Conservation (phyloP, 2,329 filamentous ascomycete genomes). For the Trichoderma sp. region DNA sequence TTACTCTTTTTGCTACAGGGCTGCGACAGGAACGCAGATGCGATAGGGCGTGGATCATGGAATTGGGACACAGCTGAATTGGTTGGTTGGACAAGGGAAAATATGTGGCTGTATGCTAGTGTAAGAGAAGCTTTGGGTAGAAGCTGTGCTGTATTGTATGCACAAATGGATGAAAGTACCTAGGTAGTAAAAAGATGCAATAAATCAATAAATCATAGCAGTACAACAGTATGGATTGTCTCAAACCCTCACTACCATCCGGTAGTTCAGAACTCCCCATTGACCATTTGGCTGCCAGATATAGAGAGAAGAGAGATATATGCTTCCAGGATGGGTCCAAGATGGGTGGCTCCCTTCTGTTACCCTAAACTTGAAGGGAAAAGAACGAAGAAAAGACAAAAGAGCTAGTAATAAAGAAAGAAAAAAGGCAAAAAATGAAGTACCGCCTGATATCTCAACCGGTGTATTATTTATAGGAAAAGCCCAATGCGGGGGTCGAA, state of each 20-base stretch:
- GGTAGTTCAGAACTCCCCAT: rapidly evolving
- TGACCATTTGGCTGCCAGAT: neutral
- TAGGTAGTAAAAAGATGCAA: neutral
- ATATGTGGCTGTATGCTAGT: neutral
- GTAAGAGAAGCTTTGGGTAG: neutral
- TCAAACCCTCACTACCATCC: neutral
- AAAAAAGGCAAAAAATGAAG: neutral
- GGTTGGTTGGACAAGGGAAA: neutral
- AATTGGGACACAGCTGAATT: neutral
- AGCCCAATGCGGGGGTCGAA: constrained; percentile 48
- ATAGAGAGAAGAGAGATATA: neutral
- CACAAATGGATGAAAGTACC: neutral
- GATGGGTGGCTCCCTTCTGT: neutral
- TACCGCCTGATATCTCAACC: constrained; percentile 1
- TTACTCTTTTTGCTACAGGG: neutral
- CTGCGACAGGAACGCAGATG: neutral
- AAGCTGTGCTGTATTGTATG: neutral
- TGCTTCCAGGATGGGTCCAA: neutral
- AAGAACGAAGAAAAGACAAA: neutral
- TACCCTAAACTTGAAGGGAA: neutral
- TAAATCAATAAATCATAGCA: neutral
- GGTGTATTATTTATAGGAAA: constrained; percentile 32
- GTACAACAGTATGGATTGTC: neutral
- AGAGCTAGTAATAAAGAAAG: neutral
- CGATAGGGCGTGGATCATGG: neutral